phyloP scores from a whole-genome alignment of 2,329 filamentous ascomycete genomes.

The Neoscytalidium dimidiatum region DNA sequence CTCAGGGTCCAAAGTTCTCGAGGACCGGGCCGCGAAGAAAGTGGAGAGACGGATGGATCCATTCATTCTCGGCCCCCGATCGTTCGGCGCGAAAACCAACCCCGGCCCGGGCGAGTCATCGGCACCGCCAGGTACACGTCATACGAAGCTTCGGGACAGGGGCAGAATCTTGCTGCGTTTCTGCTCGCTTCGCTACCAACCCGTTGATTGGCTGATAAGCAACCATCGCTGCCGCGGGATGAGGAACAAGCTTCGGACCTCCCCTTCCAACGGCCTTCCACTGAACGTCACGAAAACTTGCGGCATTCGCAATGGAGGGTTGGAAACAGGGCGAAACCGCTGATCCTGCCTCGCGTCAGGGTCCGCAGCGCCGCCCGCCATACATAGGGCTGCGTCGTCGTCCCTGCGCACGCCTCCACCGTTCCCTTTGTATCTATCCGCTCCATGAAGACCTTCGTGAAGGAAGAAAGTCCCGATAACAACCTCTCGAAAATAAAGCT shows the following conservation, averaged over 20 bases:
- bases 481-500: too few species aligned
- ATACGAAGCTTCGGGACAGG: neutral
- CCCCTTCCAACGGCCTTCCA: neutral
- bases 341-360: neutral
- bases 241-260: conserved; percentile 1
- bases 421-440: neutral
- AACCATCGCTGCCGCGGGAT: neutral
- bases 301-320: neutral
- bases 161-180: conserved; percentile 11
- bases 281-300: neutral
- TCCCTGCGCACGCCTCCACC: neutral
- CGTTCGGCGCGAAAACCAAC: neutral
- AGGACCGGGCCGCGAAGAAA: neutral
- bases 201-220: conserved; percentile 2
- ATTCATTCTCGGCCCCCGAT: neutral
- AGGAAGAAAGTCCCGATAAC: too few species aligned
- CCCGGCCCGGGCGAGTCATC: neutral
- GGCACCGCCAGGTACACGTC: neutral
- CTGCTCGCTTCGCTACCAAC: neutral
- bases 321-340: neutral
- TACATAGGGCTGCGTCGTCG: conserved; percentile 9
- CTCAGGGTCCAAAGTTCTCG: neutral
- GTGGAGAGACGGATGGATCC: neutral
- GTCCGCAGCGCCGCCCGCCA: neutral
- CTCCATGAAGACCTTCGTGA: too few species aligned